phyloP scores from a whole-genome alignment of 2,329 filamentous ascomycete genomes.

The Pseudogymnoascus sp. region DNA sequence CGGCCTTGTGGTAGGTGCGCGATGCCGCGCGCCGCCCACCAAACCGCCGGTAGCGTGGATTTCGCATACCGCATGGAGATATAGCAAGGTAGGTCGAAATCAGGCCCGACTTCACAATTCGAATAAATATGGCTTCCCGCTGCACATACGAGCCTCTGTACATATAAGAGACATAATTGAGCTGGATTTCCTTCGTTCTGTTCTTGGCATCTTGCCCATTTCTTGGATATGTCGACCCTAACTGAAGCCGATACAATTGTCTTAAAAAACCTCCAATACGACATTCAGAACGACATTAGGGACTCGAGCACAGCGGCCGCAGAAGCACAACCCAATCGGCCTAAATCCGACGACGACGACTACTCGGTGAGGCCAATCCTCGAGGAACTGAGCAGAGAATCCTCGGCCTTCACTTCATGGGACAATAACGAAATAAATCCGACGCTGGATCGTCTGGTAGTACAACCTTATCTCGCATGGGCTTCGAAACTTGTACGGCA shows the following conservation, averaged over 20 bases:
- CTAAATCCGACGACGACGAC: not conserved
- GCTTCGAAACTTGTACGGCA: constrained; percentile 51
- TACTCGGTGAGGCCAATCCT: not conserved
- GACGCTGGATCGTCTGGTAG: constrained; percentile 39
- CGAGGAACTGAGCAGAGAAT: constrained; percentile 26
- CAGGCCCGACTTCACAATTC: not conserved
- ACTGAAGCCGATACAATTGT: constrained; percentile 6
- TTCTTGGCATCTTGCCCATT: not conserved
- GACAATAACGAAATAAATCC: constrained; percentile 38
- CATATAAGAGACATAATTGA: not conserved
- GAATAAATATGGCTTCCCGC: not conserved
- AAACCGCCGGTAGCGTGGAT: not conserved
- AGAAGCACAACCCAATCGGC: not conserved
- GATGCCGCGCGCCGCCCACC: not conserved
- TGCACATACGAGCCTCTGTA: not conserved
- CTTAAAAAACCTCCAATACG: constrained; percentile 4
- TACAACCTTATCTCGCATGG: constrained; percentile 51
- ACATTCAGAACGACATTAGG: constrained; percentile 6
- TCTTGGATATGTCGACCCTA: not conserved
- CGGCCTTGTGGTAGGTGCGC: constrained; percentile 1
- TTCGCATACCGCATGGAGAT: not conserved
- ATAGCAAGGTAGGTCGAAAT: not conserved
- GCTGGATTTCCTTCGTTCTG: not conserved
- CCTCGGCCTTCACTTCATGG: constrained; percentile 45
- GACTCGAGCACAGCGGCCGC: constrained; percentile 3